Conservation (phyloP, 2,329 filamentous ascomycete genomes). For the Colletotrichum eleusines region DNA sequence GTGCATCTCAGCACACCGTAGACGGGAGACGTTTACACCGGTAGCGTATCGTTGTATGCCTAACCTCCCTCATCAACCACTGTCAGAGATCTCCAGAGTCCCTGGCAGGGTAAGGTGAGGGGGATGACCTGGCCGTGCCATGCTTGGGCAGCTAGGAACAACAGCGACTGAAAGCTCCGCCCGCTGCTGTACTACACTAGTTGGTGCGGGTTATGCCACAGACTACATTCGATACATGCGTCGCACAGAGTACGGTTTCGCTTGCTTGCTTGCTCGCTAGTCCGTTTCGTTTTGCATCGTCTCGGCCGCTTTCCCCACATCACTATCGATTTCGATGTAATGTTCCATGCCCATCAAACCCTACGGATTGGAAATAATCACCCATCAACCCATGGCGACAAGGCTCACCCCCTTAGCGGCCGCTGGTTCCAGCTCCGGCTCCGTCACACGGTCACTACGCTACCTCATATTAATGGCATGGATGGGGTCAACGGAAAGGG, state of each 20-base stretch:
- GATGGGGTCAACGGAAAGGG: not conserved
- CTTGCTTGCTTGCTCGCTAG: slow-evolving; percentile 13
- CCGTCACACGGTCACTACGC: slow-evolving; percentile 40
- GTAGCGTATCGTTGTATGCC: too few species aligned
- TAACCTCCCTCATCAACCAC: slow-evolving; percentile 4
- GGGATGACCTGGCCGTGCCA: not conserved
- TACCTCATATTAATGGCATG: slow-evolving; percentile 31
- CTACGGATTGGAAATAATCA: slow-evolving; percentile 34
- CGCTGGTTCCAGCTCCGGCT: slow-evolving; percentile 35
- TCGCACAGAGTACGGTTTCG: not conserved
- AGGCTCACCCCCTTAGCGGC: slow-evolving; percentile 16
- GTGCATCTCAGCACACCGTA: slow-evolving; percentile 36
- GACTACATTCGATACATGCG: not conserved
- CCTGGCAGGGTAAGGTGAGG: not conserved
- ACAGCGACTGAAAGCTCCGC: not conserved
- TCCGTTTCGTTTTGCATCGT: slow-evolving; percentile 16
- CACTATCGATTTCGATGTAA: slow-evolving; percentile 41
- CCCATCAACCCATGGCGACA: slow-evolving; percentile 19
- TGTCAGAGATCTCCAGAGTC: not conserved
- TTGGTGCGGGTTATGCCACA: not conserved
- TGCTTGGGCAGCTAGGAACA: not conserved
- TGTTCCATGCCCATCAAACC: slow-evolving; percentile 35
- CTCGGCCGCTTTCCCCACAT: slow-evolving; percentile 34
- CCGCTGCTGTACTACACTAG: too few species aligned
- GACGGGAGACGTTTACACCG: not conserved